Conservation (phyloP, 2,329 filamentous ascomycete species). For the Bipolaris bicolor region DNA sequence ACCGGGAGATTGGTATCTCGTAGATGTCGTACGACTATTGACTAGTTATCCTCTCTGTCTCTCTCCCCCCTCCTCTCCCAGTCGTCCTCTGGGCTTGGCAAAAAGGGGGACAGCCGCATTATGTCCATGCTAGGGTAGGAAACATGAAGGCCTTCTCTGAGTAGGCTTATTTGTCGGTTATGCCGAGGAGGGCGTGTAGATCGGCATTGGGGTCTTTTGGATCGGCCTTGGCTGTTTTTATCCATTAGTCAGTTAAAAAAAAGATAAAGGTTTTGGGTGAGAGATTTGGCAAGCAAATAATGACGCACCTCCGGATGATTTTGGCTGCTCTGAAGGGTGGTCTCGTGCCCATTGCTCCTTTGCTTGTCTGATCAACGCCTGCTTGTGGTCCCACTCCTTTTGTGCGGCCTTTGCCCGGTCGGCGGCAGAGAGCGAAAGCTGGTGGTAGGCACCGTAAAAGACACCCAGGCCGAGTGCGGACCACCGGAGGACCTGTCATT, state of each 20-base stretch:
- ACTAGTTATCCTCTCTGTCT: slow-evolving; percentile 10
- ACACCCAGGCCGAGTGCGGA: slow-evolving; percentile 89
- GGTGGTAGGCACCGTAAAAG: slow-evolving; percentile 95
- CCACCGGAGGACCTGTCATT: slow-evolving; percentile 87
- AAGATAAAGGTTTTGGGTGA: not conserved
- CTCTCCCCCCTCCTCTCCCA: slow-evolving; percentile 11
- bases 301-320: slow-evolving; percentile 40
- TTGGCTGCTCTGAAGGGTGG: slow-evolving; percentile 53
- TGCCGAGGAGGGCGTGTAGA: slow-evolving; percentile 69
- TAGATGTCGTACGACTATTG: slow-evolving; percentile 26
- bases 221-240: slow-evolving; percentile 62
- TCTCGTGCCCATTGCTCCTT: slow-evolving; percentile 90
- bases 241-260: not conserved
- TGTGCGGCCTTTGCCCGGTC: slow-evolving; percentile 74
- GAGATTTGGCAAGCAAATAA: not conserved
- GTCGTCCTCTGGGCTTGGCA: slow-evolving; percentile 18
- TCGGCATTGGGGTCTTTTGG: slow-evolving; percentile 90
- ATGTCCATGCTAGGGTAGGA: slow-evolving; percentile 34
- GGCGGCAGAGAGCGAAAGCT: slow-evolving; percentile 75
- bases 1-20: slow-evolving; percentile 40
- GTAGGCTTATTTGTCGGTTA: slow-evolving; percentile 42
- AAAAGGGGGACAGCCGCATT: slow-evolving; percentile 17
- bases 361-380: slow-evolving; percentile 88
- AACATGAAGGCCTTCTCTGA: slow-evolving; percentile 9
- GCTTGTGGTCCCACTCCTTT: slow-evolving; percentile 88